phyloP scores from a whole-genome alignment of 768 basidiomycete genomes.

The Lactarius akahatsu region DNA sequence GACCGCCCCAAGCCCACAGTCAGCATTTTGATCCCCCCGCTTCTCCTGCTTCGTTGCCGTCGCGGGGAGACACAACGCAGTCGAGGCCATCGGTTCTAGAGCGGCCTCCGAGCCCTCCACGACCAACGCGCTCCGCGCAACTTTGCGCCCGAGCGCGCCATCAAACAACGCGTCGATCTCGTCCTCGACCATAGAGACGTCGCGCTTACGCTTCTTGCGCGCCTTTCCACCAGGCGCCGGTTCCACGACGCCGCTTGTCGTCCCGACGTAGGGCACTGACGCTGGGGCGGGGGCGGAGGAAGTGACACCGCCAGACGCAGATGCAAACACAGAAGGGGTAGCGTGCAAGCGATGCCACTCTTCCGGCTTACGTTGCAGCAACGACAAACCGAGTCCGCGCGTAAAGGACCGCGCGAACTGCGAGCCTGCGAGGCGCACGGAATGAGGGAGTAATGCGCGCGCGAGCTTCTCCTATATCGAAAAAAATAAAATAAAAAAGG shows the following conservation, averaged over 20 bases:
- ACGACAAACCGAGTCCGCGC: conserved; percentile 70
- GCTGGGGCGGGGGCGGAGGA: background rate
- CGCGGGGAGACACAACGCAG: background rate
- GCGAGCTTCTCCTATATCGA: conserved; percentile 83
- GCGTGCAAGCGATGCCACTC: conserved; percentile 82
- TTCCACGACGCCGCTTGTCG: background rate
- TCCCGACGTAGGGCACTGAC: background rate
- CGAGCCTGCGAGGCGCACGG: conserved; percentile 69
- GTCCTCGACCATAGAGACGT: conserved; percentile 59
- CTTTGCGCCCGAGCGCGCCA: conserved; percentile 53
- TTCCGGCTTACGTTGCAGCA: conserved; percentile 75
- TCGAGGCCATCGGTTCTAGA: background rate
- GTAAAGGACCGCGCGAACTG: conserved; percentile 89
- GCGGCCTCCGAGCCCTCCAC: background rate
- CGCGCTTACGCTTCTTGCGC: conserved; percentile 49
- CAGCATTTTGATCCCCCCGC: no score
- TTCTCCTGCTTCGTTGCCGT: background rate
- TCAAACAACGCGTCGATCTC: conserved; percentile 79
- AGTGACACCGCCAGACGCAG: background rate
- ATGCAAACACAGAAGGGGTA: conserved; percentile 35
- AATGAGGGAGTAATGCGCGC: conserved; percentile 68
- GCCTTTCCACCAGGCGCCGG: background rate
- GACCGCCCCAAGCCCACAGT: conserved; percentile 50
- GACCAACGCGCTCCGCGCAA: conserved; percentile 53
- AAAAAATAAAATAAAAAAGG: no score